Evolutionary conservation across 352 stramenopile genomes (phyloP).

Genomic region (Phytophthora pini): DNA sequence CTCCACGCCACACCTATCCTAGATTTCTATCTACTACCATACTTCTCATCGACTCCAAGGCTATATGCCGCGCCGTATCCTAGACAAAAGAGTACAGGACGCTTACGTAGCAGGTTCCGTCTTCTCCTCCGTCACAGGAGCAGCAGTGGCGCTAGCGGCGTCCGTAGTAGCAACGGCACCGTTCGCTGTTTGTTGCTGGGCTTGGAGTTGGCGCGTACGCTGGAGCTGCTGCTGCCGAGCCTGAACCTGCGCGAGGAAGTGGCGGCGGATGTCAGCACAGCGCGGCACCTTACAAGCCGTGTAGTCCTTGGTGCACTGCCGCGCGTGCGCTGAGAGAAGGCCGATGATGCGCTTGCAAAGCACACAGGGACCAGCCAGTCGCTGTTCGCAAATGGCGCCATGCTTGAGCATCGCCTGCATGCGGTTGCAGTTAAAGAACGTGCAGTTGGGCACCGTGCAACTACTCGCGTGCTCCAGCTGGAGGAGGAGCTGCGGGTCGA

Average conservation of each 20-base stretch:
- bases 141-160: neutral
- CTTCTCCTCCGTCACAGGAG: conserved; percentile 23
- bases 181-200: conserved; percentile 26
- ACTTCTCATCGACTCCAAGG: conserved; percentile 13
- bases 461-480: conserved; percentile 87
- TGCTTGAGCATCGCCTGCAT: conserved; percentile 92
- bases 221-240: conserved; percentile 73
- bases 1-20: conserved; percentile 33
- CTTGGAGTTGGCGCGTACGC: conserved; percentile 44
- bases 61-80: conserved; percentile 4
- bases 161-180: conserved; percentile 8
- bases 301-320: conserved; percentile 84
- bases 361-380: conserved; percentile 80
- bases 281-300: conserved; percentile 82
- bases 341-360: conserved; percentile 89
- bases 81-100: conserved; percentile 15
- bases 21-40: conserved; percentile 40
- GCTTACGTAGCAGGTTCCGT: conserved; percentile 28
- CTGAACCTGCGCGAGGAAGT: conserved; percentile 84
- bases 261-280: conserved; percentile 85
- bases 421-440: conserved; percentile 87
- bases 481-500: conserved; percentile 86
- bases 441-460: conserved; percentile 72
- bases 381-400: conserved; percentile 84
- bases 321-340: conserved; percentile 80